Evolutionary conservation across 2,329 filamentous ascomycete genomes (phyloP).

Genomic region (Colletotrichum liriopes): DNA sequence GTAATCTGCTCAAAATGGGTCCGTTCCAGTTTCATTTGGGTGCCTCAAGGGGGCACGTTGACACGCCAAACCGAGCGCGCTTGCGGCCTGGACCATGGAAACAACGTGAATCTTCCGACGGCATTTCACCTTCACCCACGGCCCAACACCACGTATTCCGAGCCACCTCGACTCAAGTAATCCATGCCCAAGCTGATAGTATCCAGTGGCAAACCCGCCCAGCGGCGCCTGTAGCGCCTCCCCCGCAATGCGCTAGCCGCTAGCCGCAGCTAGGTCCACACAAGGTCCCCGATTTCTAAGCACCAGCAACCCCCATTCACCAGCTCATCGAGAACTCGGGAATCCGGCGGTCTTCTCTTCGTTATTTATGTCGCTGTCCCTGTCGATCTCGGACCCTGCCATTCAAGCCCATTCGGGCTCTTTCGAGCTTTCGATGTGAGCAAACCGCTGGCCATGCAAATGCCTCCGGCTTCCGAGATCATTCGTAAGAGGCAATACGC

Average conservation of each 20-base stretch:
- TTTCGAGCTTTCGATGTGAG: not conserved
- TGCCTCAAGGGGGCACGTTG: conserved; percentile 26
- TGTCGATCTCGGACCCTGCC: conserved; percentile 26
- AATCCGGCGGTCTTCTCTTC: not conserved
- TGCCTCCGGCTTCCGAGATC: not conserved
- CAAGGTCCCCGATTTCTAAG: conserved; percentile 9
- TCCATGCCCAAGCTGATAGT: not conserved
- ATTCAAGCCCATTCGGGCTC: not conserved
- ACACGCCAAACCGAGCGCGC: conserved; percentile 33
- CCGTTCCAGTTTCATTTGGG: conserved; percentile 38
- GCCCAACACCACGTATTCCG: not conserved
- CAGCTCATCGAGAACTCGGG: not conserved
- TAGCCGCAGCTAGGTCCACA: conserved; percentile 36
- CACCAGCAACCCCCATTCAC: conserved; percentile 5
- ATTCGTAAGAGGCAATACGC: not conserved
- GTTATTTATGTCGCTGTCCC: conserved; percentile 19
- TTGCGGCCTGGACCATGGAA: conserved; percentile 19
- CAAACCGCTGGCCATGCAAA: not conserved
- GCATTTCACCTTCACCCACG: not conserved
- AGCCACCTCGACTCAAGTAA: not conserved
- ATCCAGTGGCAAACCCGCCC: conserved; percentile 19
- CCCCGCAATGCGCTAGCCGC: conserved; percentile 36
- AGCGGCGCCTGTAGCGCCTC: conserved; percentile 32
- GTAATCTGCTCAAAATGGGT: conserved; percentile 41
- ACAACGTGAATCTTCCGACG: conserved; percentile 25